Conservation (phyloP, 2,329 filamentous ascomycete species). For the Cadophora sp. region DNA sequence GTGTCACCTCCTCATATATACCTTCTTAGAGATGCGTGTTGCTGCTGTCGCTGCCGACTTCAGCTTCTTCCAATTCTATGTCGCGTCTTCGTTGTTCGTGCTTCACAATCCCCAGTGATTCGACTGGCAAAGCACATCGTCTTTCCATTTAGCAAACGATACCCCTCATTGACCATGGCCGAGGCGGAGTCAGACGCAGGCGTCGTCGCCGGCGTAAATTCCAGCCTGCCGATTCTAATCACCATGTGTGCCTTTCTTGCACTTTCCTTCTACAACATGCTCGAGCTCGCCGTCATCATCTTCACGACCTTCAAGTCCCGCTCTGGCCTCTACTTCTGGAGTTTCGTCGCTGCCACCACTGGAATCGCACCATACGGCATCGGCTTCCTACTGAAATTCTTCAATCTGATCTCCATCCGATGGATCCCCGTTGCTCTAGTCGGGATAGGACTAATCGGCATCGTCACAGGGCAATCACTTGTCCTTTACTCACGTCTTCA, state of each 20-base stretch:
- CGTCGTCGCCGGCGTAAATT: not conserved
- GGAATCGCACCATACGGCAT: slow-evolving; percentile 54
- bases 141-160: not conserved
- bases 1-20: not conserved
- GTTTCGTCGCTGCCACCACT: slow-evolving; percentile 51
- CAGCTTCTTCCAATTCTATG: not conserved
- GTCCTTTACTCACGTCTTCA: slow-evolving; percentile 58
- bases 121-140: not conserved
- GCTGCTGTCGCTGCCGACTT: not conserved
- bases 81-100: not conserved
- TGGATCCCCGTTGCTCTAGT: slow-evolving; percentile 51
- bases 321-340: slow-evolving; percentile 57
- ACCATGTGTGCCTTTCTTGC: slow-evolving; percentile 46
- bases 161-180: not conserved
- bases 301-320: slow-evolving; percentile 55
- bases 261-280: slow-evolving; percentile 56
- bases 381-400: slow-evolving; percentile 54
- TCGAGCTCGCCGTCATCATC: slow-evolving; percentile 55
- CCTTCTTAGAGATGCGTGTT: not conserved
- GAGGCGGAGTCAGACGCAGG: not conserved
- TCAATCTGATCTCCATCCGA: slow-evolving; percentile 36
- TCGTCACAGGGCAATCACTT: slow-evolving; percentile 50
- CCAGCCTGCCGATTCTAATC: not conserved
- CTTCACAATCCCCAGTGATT: not conserved
- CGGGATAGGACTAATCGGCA: slow-evolving; percentile 52